These are phyloP conservation scores for Thelephora aurantiotincta DNA, from an alignment of 768 basidiomycete genomes.

Conservation along the genomic window DNA sequence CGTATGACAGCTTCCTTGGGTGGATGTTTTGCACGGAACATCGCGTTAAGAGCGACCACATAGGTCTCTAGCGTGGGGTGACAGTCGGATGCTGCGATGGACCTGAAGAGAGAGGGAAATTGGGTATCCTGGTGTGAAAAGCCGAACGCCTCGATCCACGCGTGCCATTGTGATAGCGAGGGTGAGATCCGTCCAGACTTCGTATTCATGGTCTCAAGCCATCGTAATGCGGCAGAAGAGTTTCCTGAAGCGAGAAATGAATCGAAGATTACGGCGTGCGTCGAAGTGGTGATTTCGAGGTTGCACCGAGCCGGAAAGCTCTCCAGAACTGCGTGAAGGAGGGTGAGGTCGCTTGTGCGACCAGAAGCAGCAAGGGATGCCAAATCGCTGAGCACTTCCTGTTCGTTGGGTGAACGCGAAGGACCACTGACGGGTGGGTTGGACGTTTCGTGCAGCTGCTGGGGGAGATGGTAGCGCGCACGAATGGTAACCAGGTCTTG, in stretches of 20 bases:
- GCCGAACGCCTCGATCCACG: conserved; percentile 30
- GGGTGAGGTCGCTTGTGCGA: conserved; percentile 34
- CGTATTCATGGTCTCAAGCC: conserved; percentile 39
- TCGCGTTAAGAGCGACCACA: neutral
- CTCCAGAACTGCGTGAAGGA: conserved; percentile 36
- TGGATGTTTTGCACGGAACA: neutral
- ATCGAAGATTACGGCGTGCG: conserved; percentile 35
- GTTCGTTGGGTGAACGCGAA: no score
- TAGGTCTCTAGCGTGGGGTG: conserved; percentile 1
- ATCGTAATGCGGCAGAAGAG: conserved; percentile 27
- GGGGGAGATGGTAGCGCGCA: neutral
- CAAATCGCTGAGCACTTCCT: conserved; percentile 26
- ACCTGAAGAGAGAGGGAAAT: neutral
- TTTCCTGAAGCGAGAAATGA: conserved; percentile 32
- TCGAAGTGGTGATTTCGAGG: conserved; percentile 26
- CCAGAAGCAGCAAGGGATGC: conserved; percentile 36
- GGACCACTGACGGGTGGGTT: conserved; percentile 10
- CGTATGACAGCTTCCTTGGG: neutral
- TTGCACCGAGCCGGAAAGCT: conserved; percentile 36
- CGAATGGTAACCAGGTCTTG: neutral
- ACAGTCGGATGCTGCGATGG: conserved; percentile 2
- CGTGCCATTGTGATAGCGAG: conserved; percentile 38
- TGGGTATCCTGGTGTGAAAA: conserved; percentile 8
- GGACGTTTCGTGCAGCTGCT: neutral
- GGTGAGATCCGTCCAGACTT: conserved; percentile 33